Base-by-base conservation (phyloP, 306 rosid genomes). In the Trifolium subterraneum region DNA sequence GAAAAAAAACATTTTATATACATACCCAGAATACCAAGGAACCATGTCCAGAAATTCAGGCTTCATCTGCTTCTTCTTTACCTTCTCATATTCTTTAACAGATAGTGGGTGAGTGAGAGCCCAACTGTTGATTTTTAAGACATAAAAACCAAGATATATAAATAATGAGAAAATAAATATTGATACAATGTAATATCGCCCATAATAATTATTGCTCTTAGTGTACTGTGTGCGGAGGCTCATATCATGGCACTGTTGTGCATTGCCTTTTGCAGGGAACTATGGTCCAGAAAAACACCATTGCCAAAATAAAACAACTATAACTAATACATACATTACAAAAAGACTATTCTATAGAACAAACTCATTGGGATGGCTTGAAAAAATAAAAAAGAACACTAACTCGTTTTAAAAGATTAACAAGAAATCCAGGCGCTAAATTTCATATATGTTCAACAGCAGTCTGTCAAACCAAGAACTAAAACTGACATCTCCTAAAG, bases 11-110 rank as follows among this genome's bases (percentile, higher is more conserved):
- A 64, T 44, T 52, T 50, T 60, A 22, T 70, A 67, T 38, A 60
- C 54, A 74, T 90, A 90, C 97, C 99, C 97, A 18, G 99, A 94
- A 88, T 92, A 94, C 97, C 99, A 94, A 76, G 97, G 99, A 87
- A 94, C 99, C 97, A 94, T 94, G 70, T 94, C 99, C 76, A 94
- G 76, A 85, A 92, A 94, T 64, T 85, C 89, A 71, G 99, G 99
- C 81, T 84, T 92, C 97, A 94, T 73, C 81, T 92, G 96, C 89
- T 88, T 92, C 86, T 82, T 87, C 91, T 94, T 94, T 59, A 86
- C 14, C 86, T 87, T 86, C 78, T 87, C 93, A 79, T 74, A 84
- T 84, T 92, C 99, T 86, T 92, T 85, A 65, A 87, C 86, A 66
- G 97, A 90, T 64, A 90, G 64, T 20, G 95, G 97, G 72, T 94